Base-by-base conservation (phyloP, 2,329 filamentous ascomycete genomes). In the Phialophora tarda region DNA sequence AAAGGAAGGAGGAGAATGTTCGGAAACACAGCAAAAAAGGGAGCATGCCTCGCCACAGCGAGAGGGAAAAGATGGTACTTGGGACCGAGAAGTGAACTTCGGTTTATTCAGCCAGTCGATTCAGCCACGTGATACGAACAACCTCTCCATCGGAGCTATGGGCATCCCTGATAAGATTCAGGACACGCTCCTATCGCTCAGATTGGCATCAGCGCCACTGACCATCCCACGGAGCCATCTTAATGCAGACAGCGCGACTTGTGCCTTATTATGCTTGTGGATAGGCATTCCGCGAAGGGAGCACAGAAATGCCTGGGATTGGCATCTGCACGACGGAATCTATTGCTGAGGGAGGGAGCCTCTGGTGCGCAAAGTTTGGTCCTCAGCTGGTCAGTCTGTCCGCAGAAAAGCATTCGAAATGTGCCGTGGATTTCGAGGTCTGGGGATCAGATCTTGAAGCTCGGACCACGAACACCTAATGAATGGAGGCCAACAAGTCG, bases 51-150 rank as follows among this genome's bases (percentile, higher is more conserved):
- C 83, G 91, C 73, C 86, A 86, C 78, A 88, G 87, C 70, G 93
- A 96, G 81, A 88, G 95, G 76, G 93, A 98, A 80, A 97, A 97
- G 86, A 94, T 96, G 86, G 85, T 99, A 64, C 76, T 98, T 76
- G 88, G 89, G 38, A 82, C 80, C 24, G 87, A 89, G 78, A 81
- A 88, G 77, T 90, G 79, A 76, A 17, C 17, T n/a, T 21, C 17
- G n/a, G 6, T 50, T 12, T 10, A 14, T 0, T 41, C 8, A 23
- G 28, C 3, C 32, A 54, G 17, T 26, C n/a, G 28, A 12, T 1
- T 38, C 12, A 30, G 28, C 7, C 30, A 41, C 8, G 17, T 21
- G 26, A 23, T 17, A 21, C 7, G 5, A 54, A 34, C 59, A 30
- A 23, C 8, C 4, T 23, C 26, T 11, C 17, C 4, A 30, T 28